Base-by-base conservation (phyloP, 257 asterid species). In the Avicennia marina region DNA sequence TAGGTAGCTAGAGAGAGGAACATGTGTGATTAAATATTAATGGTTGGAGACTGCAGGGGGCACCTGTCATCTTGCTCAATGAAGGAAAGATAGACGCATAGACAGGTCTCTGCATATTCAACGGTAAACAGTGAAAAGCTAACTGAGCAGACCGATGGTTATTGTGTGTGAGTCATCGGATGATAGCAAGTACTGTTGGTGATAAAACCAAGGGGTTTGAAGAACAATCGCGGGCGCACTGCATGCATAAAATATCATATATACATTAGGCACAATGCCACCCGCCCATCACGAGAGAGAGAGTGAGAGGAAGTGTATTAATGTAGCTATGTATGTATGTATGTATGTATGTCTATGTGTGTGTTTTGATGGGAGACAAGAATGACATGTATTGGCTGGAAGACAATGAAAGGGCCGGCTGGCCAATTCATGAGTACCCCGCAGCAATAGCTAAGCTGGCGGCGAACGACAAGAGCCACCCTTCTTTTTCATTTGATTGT, bases 71-170 rank as follows among this genome's bases (percentile, higher is more conserved):
- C n/a, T n/a, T n/a, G n/a, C n/a, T n/a, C n/a, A n/a, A n/a, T n/a
- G n/a, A n/a, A n/a, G n/a, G 22, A 13, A 4, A 29, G 9, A 62
- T 10, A 62, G 39, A 33, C 36, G 15, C 7, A 13, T 33, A n/a
- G 10, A 19, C 1, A 39, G 9, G 13, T 25, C 56, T 7, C 53
- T 62, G 64, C 56, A 67, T 4, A 63, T 73, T 73, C 79, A 73
- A 73, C 79, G 75, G 63, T 54, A 60, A 73, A 73, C 72, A 73
- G 79, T 73, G 59, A 60, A 44, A 56, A 47, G 55, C 24, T 59
- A 40, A 60, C 45, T 65, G 72, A 46, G 39, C 40, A 17, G 59
- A 47, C 29, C 17, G 63, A 58, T 58, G 58, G 32, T 43, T 42
- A 34, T 47, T 56, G 44, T 59, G 44, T 33, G 56, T 15, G 47